These are phyloP conservation scores for Pilatotrama ljubarskyi DNA, from an alignment of 768 basidiomycete species.

Conservation along the genomic window DNA sequence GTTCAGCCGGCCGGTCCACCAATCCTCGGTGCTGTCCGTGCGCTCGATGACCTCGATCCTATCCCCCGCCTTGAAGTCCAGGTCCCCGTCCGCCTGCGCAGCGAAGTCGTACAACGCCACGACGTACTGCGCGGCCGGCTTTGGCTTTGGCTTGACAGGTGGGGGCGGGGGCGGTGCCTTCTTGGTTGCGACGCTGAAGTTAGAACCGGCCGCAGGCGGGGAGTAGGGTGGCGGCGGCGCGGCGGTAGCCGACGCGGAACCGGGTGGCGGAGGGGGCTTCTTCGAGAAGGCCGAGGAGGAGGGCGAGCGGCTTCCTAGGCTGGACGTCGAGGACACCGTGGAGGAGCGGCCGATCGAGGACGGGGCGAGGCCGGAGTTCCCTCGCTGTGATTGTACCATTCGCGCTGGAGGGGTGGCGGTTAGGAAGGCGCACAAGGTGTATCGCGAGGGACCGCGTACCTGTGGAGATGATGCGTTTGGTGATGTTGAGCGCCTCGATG, in stretches of 20 bases:
- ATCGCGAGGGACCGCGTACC: slow-evolving; percentile 50
- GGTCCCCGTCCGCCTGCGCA: slow-evolving; percentile 92
- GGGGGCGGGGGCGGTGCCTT: slow-evolving; percentile 91
- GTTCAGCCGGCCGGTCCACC: slow-evolving; percentile 93
- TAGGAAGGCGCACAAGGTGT: not conserved
- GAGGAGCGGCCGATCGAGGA: slow-evolving; percentile 24
- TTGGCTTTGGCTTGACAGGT: slow-evolving; percentile 86
- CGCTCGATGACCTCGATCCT: slow-evolving; percentile 87
- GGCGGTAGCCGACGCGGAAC: slow-evolving; percentile 28
- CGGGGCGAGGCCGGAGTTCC: slow-evolving; percentile 21
- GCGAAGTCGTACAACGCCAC: slow-evolving; percentile 94
- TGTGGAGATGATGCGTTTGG: slow-evolving; percentile 81
- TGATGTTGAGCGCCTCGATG: slow-evolving; percentile 79
- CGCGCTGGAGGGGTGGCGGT: slow-evolving; percentile 46
- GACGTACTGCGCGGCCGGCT: slow-evolving; percentile 71
- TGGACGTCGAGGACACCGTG: slow-evolving; percentile 25
- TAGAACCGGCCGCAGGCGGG: slow-evolving; percentile 27
- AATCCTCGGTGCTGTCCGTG: slow-evolving; percentile 83
- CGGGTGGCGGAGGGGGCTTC: slow-evolving; percentile 45
- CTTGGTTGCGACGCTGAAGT: slow-evolving; percentile 49
- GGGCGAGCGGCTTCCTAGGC: slow-evolving; percentile 29
- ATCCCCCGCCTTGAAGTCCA: slow-evolving; percentile 88
- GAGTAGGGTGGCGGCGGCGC: slow-evolving; percentile 42
- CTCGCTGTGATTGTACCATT: slow-evolving; percentile 60
- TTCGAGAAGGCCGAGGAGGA: slow-evolving; percentile 43